Percentiles rank a stretch among this genome's conserved stretches.
Evolutionary conservation across 2,329 filamentous ascomycete genomes (phyloP).

Genomic region (Xylaria sp.): DNA sequence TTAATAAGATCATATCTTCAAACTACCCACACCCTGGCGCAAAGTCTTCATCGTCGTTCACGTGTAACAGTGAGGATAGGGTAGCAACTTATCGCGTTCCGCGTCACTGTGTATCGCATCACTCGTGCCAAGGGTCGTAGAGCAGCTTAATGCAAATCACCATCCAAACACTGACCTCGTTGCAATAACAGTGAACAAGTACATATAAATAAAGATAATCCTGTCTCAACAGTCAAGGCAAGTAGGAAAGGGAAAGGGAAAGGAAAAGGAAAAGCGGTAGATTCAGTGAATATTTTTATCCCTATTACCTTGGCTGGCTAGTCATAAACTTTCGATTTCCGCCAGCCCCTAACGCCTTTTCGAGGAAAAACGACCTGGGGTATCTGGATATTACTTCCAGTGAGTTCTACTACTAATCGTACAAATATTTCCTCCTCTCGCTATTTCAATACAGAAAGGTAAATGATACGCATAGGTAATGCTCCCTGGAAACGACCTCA

Average conservation of each 20-base stretch:
- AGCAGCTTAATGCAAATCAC: background rate
- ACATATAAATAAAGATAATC: background rate
- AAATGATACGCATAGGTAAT: background rate
- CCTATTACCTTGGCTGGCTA: background rate
- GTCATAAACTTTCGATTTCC: slow-evolving; percentile 19
- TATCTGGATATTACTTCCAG: slow-evolving; percentile 40
- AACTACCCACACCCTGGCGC: no score
- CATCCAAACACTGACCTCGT: background rate
- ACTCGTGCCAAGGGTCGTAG: background rate
- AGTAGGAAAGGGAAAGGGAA: background rate
- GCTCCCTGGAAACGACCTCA: background rate
- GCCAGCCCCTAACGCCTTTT: slow-evolving; percentile 24
- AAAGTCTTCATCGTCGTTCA: no score
- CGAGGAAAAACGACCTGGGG: slow-evolving; percentile 30
- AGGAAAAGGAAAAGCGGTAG: background rate
- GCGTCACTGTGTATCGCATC: background rate
- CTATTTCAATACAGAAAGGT: background rate
- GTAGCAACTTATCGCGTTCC: slow-evolving; percentile 36
- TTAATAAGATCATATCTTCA: background rate
- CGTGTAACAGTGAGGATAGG: no score
- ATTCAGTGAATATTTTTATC: background rate
- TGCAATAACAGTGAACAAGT: no score
- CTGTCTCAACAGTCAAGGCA: no score
- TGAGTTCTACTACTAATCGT: slow-evolving; percentile 29
- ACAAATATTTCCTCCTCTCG: background rate